These are phyloP conservation scores for Sporobolomyces pararoseus DNA, from an alignment of 768 basidiomycete genomes.

Conservation along the genomic window DNA sequence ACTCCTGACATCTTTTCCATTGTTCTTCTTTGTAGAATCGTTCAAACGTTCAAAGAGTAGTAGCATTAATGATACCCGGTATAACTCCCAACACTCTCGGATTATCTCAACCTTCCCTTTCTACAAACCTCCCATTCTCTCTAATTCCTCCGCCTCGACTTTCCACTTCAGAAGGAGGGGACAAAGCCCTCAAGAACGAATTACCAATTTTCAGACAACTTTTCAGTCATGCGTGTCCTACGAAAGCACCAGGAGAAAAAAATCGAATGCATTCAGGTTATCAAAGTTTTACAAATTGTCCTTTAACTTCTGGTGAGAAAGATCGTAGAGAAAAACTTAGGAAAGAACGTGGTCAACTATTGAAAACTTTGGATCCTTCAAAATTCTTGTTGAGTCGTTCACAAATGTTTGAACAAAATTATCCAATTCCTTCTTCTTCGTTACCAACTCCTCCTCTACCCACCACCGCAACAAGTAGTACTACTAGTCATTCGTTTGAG, in stretches of 20 bases:
- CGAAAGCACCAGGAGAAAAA: slow-evolving; percentile 83
- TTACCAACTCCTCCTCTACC: too few species aligned
- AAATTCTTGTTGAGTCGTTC: slow-evolving; percentile 71
- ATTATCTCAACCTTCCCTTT: slow-evolving; percentile 61
- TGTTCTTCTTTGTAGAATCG: slow-evolving; percentile 58
- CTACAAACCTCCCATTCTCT: slow-evolving; percentile 58
- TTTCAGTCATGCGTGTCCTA: slow-evolving; percentile 91
- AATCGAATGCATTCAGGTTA: slow-evolving; percentile 80
- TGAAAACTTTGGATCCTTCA: slow-evolving; percentile 56
- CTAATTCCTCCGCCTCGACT: slow-evolving; percentile 51
- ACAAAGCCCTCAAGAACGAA: slow-evolving; percentile 11
- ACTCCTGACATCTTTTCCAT: not conserved
- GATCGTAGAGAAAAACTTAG: slow-evolving; percentile 57
- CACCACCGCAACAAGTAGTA: slow-evolving; percentile 59
- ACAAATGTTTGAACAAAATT: slow-evolving; percentile 92
- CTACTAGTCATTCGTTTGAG: slow-evolving; percentile 18
- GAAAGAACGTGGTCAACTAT: slow-evolving; percentile 48
- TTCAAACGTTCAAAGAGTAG: slow-evolving; percentile 68
- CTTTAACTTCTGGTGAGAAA: slow-evolving; percentile 75
- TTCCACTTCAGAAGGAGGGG: not conserved
- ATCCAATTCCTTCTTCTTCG: slow-evolving; percentile 67
- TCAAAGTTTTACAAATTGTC: slow-evolving; percentile 73
- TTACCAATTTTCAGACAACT: slow-evolving; percentile 64
- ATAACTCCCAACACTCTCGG: slow-evolving; percentile 65
- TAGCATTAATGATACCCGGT: slow-evolving; percentile 79